Percentiles rank a stretch among this genome's conserved stretches.
phyloP scores from a whole-genome alignment of 2,329 filamentous ascomycete species.

The Coniochaeta hoffmannii region DNA sequence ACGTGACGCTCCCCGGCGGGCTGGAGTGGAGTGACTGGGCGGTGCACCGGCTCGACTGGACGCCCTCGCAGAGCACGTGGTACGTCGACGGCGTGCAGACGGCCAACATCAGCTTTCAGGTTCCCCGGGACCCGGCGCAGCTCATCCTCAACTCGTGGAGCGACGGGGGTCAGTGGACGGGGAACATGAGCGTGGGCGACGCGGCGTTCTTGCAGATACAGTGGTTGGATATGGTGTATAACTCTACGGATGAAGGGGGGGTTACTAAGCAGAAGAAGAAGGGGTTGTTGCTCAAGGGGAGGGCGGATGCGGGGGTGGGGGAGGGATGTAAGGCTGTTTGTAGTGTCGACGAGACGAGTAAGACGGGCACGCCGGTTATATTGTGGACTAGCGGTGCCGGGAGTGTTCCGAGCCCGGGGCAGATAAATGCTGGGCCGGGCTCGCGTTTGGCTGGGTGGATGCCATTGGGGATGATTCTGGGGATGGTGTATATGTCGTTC shows the following conservation, averaged over 20 bases:
- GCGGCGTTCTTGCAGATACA: slow-evolving; percentile 51
- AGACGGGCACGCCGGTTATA: slow-evolving; percentile 30
- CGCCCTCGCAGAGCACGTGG: slow-evolving; percentile 44
- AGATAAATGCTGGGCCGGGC: neutral
- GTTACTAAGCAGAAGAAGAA: neutral
- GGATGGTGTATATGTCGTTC: neutral
- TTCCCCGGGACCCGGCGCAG: slow-evolving; percentile 42
- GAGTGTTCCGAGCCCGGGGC: neutral
- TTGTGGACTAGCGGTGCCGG: slow-evolving; percentile 13
- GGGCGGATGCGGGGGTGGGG: slow-evolving; percentile 6
- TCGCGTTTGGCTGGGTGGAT: slow-evolving; percentile 7
- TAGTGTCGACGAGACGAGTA: slow-evolving; percentile 27
- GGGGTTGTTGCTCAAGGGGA: no score
- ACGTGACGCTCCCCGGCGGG: slow-evolving; percentile 35
- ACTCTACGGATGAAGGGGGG: slow-evolving; percentile 16
- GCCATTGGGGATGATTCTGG: slow-evolving; percentile 1
- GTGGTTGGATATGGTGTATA: slow-evolving; percentile 56
- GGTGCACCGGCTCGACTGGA: slow-evolving; percentile 55
- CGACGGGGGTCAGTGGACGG: slow-evolving; percentile 52
- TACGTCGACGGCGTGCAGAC: slow-evolving; percentile 44
- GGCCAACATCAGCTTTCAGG: slow-evolving; percentile 46
- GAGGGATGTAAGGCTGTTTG: slow-evolving; percentile 19
- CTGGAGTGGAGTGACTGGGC: slow-evolving; percentile 47
- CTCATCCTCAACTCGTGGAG: slow-evolving; percentile 56
- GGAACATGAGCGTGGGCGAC: slow-evolving; percentile 44